These are phyloP conservation scores for Phanerodontia chrysosporium DNA, from an alignment of 768 basidiomycete genomes.

Conservation along the genomic window DNA sequence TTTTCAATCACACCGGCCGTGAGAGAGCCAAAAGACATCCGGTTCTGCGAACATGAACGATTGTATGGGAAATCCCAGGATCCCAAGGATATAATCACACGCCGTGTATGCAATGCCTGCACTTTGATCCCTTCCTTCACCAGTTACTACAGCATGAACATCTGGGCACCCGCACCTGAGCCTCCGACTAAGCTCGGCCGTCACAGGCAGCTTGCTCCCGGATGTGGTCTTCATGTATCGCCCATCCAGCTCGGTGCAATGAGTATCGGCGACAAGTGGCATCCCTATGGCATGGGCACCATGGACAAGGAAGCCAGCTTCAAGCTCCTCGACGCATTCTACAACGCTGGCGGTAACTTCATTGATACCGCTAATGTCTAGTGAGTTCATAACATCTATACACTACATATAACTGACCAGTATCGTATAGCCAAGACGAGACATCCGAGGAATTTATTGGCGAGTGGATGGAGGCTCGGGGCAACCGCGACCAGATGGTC, in stretches of 20 bases:
- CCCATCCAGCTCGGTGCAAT: constrained; percentile 41
- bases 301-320: constrained; percentile 38
- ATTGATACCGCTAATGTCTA: constrained; percentile 37
- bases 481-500: constrained; percentile 31
- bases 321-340: constrained; percentile 34
- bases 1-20: not conserved
- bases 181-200: constrained; percentile 20
- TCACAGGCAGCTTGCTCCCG: constrained; percentile 32
- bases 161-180: constrained; percentile 10
- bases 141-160: not conserved
- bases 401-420: too few relatives aligned
- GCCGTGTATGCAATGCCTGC: not conserved
- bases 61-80: not conserved
- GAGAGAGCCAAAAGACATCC: not conserved
- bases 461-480: constrained; percentile 32
- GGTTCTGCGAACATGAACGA: not conserved
- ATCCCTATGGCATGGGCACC: constrained; percentile 26
- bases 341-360: constrained; percentile 8
- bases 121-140: not conserved
- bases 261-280: constrained; percentile 41
- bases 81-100: not conserved
- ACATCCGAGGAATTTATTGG: constrained; percentile 32
- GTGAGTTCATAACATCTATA: constrained; percentile 17
- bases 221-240: constrained; percentile 41
- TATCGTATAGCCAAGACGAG: constrained; percentile 24